Evolutionary conservation across 73 alveolate species (phyloP).

Genomic region (Stentor coeruleus): DNA sequence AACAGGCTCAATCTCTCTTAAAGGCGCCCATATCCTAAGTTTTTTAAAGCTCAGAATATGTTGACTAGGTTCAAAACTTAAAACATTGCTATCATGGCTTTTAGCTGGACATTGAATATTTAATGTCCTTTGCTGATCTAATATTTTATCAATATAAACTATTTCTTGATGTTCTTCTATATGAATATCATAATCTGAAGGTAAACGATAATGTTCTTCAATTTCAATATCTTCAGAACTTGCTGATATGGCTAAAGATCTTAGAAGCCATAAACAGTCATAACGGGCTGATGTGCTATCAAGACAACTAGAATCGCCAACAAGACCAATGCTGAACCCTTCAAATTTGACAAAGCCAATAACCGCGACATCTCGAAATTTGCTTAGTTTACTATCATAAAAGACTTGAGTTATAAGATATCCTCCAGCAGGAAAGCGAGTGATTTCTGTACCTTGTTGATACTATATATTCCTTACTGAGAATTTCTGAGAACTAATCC

Average conservation of each 20-base stretch:
- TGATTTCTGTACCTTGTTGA: conserved; percentile 1
- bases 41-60: not conserved
- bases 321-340: not conserved
- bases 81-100: not conserved
- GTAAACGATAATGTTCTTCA: not conserved
- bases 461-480: conserved; percentile 10
- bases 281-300: not conserved
- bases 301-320: conserved; percentile 14
- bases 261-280: conserved; percentile 21
- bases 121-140: not conserved
- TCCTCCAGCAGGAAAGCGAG: conserved; percentile 13
- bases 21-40: not conserved
- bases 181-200: conserved; percentile 26
- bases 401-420: conserved; percentile 1
- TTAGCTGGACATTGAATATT: too few species aligned
- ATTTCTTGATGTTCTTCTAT: conserved; percentile 1
- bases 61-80: not conserved
- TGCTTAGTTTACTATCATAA: not conserved
- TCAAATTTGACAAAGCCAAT: not conserved
- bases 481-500: not conserved
- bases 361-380: conserved; percentile 5
- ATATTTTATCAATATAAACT: not conserved
- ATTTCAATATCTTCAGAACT: not conserved
- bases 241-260: not conserved
- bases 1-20: not conserved